phyloP scores from a whole-genome alignment of 148 eudicot genomes.

The Hydrangea macrophylla region DNA sequence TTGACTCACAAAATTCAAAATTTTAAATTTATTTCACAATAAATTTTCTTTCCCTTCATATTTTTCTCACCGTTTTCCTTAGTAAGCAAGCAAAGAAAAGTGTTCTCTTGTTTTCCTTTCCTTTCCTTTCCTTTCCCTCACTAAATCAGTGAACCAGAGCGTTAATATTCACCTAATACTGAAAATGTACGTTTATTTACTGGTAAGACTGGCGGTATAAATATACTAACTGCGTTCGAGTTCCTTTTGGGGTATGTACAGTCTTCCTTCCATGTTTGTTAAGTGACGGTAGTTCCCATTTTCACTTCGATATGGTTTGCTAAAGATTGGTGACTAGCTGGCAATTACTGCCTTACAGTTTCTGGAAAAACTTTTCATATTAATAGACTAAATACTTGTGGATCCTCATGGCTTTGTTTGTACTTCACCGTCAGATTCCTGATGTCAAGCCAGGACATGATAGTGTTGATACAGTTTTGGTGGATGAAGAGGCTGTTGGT shows the following conservation, averaged over 20 bases:
- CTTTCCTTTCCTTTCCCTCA: neutral
- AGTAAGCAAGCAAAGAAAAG: no score
- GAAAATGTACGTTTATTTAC: neutral
- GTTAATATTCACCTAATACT: neutral
- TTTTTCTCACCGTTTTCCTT: no score
- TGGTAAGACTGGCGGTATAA: slow-evolving; percentile 1
- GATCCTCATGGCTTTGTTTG: slow-evolving; percentile 2
- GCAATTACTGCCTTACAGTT: neutral
- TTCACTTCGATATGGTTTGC: neutral
- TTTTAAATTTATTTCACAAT: no score
- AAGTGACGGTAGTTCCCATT: neutral
- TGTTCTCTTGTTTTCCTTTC: no score
- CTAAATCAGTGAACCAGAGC: neutral
- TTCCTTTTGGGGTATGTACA: neutral
- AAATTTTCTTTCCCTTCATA: no score
- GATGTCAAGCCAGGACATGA: slow-evolving; percentile 29
- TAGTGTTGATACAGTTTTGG: slow-evolving; percentile 36
- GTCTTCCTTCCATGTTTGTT: neutral
- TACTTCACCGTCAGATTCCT: slow-evolving; percentile 28
- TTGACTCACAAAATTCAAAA: no score
- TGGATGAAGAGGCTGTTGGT: slow-evolving; percentile 52
- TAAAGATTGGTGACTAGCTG: neutral
- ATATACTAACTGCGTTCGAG: neutral
- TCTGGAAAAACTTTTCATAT: neutral
- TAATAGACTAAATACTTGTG: neutral